These are phyloP conservation scores for Claviceps capensis DNA, from an alignment of 2,329 filamentous ascomycete species.

Conservation along the genomic window DNA sequence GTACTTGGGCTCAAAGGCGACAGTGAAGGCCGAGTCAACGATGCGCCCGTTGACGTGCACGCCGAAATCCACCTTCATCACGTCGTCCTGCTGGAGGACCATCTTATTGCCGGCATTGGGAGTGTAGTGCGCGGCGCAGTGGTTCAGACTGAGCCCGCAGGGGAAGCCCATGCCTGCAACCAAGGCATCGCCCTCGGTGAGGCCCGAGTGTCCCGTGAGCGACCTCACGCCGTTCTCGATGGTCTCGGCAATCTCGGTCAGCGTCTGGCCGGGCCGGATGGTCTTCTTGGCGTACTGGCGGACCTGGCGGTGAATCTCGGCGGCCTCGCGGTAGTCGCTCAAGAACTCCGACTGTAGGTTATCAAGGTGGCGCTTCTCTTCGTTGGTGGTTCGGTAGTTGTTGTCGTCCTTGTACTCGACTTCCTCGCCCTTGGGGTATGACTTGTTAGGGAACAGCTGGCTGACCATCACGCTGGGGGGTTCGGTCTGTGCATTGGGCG, in stretches of 20 bases:
- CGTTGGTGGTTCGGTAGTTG: constrained; percentile 60
- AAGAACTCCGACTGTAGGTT: constrained; percentile 72
- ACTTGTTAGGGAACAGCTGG: constrained; percentile 57
- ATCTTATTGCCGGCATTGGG: constrained; percentile 79
- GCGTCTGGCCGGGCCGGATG: constrained; percentile 66
- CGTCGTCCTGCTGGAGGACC: constrained; percentile 56
- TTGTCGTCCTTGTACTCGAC: constrained; percentile 69
- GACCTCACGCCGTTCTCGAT: constrained; percentile 74
- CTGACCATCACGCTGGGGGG: constrained; percentile 61
- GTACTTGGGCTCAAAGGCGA: constrained; percentile 62
- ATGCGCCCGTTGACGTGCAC: constrained; percentile 71
- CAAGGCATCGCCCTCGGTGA: constrained; percentile 65
- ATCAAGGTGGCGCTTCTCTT: constrained; percentile 73
- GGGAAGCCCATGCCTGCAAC: constrained; percentile 79
- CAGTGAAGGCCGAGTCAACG: constrained; percentile 69
- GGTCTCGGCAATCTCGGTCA: constrained; percentile 75
- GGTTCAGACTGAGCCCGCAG: constrained; percentile 69
- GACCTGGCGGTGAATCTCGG: constrained; percentile 82
- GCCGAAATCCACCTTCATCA: constrained; percentile 73
- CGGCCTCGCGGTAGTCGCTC: constrained; percentile 66
- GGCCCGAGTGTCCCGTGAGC: constrained; percentile 60
- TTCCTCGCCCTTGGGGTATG: constrained; percentile 65
- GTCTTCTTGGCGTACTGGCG: constrained; percentile 69
- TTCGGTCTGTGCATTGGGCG: constrained; percentile 54
- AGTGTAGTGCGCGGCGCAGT: constrained; percentile 76